A percentile compares a stretch with the other conserved stretches of the same genome.
Evolutionary conservation across 768 basidiomycete species (phyloP).

Genomic region (Hebeloma cylindrosporum): DNA sequence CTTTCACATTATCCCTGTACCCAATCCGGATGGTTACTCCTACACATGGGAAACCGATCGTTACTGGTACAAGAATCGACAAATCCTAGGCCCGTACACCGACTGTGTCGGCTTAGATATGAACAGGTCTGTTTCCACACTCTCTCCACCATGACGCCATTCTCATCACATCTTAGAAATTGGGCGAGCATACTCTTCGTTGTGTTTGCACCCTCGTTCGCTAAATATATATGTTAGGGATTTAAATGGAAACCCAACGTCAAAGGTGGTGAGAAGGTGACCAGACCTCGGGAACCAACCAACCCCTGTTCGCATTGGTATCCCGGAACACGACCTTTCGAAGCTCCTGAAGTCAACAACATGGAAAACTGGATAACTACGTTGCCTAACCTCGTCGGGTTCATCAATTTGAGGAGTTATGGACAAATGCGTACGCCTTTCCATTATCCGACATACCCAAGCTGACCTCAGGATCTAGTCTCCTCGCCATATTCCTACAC

Average conservation of each 20-base stretch:
- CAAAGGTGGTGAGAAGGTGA: conserved; percentile 9
- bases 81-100: conserved; percentile 44
- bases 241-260: conserved; percentile 62
- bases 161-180: conserved; percentile 48
- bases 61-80: conserved; percentile 78
- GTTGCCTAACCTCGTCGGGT: conserved; percentile 55
- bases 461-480: conserved; percentile 40
- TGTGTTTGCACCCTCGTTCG: not conserved
- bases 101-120: conserved; percentile 75
- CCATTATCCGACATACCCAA: not conserved
- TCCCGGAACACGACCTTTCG: conserved; percentile 71
- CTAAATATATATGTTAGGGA: conserved; percentile 43
- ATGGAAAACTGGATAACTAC: conserved; percentile 66
- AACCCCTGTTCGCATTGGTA: conserved; percentile 77
- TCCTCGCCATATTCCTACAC: conserved; percentile 79
- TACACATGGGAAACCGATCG: conserved; percentile 73
- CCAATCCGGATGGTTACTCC: conserved; percentile 73
- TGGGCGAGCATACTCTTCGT: conserved; percentile 44
- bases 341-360: conserved; percentile 74
- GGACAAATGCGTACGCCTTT: conserved; percentile 72
- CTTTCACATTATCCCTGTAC: conserved; percentile 66
- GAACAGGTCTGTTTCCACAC: conserved; percentile 51
- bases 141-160: not conserved
- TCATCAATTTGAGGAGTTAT: conserved; percentile 77
- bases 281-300: conserved; percentile 25